Base-by-base conservation (phyloP, 2,329 filamentous ascomycete species). In the Diaporthe longicolla region DNA sequence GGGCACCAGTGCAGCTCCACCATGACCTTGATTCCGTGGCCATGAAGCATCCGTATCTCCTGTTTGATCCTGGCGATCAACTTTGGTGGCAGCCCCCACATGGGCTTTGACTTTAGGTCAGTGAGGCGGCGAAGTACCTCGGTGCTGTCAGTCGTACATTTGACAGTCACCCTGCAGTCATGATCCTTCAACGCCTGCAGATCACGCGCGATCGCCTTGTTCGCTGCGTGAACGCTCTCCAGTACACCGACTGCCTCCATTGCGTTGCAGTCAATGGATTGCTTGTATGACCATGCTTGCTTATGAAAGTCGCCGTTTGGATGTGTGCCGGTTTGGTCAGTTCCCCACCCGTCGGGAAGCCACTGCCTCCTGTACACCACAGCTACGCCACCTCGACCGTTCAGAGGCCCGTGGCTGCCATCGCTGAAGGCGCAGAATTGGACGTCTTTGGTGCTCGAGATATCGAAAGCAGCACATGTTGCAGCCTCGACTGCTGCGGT, bases 191-290 rank as follows among this genome's bases (percentile, higher is more conserved):
- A 10, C 11, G 13, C 48, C 1, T 13, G 48, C 4, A 50, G 48
- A 24, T 50, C n/a, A 50, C n/a, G 48, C 21, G 48, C 21, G 13
- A 50, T 50, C 21, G 10, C 5, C n/a, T 24, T 50, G 48, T 24
- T 50, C 1, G 48, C 48, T 50, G 48, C 48, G 48, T 50, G 48
- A 11, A 50, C 8, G 45, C 19, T 17, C 19, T 50, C 45, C 21
- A 50, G 9, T 2, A n/a, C 21, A 8, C 45, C 45, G 10, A 50
- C n/a, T 10, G n/a, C n/a, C 48, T 50, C 48, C 4, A 50, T 1
- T 9, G 4, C 48, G 0, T 10, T 24, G n/a, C 1, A 24, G 3
- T 10, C n/a, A 13, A 13, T 1, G 24, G 9, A 2, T 0, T 4
- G n/a, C 10, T 9, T 6, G n/a, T 24, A 50, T 11, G 48, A 5